Base-by-base conservation (phyloP, 1,139 yeast genomes). In the Yueomyces sp. region DNA sequence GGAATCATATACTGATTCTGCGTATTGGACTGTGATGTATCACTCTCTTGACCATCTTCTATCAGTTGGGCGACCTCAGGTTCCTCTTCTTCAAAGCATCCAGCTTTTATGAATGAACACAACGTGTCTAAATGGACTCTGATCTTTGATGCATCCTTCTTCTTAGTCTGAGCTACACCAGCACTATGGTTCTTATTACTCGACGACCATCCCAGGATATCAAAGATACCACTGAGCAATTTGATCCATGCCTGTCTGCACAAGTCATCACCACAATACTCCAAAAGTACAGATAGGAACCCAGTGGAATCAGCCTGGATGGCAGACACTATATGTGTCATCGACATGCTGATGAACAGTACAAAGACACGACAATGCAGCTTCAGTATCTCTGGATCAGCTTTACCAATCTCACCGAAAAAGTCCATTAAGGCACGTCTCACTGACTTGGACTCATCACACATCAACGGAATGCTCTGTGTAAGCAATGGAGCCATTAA, bases 321-420 rank as follows among this genome's bases (percentile, higher is more conserved):
- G 6, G 76, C 78, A 0, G 89, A 80, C 36, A 73, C 74, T 39
- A 91, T 81, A 57, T 91, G 96, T 19, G 97, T 84, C 97, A 91
- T 91, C 11, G 96, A 94, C 43, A 93, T 81, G 54, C 83, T 83
- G n/a, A 89, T 70, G 57, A 83, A 89, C 32, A 91, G 67, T 33
- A 83, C 72, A 3, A 89, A 63, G 4, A 80, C 66, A 31, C 78
- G 69, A 41, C 81, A 70, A 62, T 89, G 93, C 27, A 87, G 67
- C 46, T 73, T 76, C 46, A 83, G 64, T n/a, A 78, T 65, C 5
- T 76, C 76, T 0, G 73, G 70, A 49, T 78, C 81, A 26, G 65
- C 64, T 12, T 60, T 55, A 1, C 76, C 74, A 36, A 81, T 67
- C 3, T 72, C 68, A 19, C 67, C 64, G 32, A 84, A 63, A 35